Percentiles rank a stretch among this genome's conserved stretches.
phyloP scores from a whole-genome alignment of 2,329 filamentous ascomycete genomes.

The Rutstroemia sp. region DNA sequence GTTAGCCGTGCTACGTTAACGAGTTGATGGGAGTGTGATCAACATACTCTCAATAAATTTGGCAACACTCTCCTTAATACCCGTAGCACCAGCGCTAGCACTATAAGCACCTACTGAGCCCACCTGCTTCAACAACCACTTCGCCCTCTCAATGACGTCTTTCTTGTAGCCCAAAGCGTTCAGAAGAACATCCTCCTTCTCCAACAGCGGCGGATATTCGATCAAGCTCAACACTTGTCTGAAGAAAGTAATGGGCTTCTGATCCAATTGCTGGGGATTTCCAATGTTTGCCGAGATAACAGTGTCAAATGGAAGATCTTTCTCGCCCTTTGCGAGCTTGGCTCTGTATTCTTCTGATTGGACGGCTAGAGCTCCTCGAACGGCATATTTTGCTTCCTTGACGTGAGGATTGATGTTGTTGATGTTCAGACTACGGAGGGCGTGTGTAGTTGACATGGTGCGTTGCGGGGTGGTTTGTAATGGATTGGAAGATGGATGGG shows the following conservation, averaged over 20 bases:
- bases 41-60: slow-evolving; percentile 79
- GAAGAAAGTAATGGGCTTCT: slow-evolving; percentile 99
- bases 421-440: slow-evolving; percentile 53
- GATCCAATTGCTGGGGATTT: slow-evolving; percentile 97
- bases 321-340: slow-evolving; percentile 51
- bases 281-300: slow-evolving; percentile 98
- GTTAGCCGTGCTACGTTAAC: slow-evolving; percentile 7
- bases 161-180: slow-evolving; percentile 75
- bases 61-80: slow-evolving; percentile 82
- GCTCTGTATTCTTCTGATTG: slow-evolving; percentile 87
- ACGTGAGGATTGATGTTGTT: slow-evolving; percentile 92
- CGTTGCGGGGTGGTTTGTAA: slow-evolving; percentile 7
- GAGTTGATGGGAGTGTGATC: neutral
- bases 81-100: slow-evolving; percentile 80
- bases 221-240: slow-evolving; percentile 88
- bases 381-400: slow-evolving; percentile 85
- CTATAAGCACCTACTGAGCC: slow-evolving; percentile 96
- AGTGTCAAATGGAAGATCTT: slow-evolving; percentile 69
- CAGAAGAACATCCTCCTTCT: slow-evolving; percentile 74
- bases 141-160: slow-evolving; percentile 81
- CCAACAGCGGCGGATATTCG: slow-evolving; percentile 79
- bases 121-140: slow-evolving; percentile 71
- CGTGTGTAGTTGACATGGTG: slow-evolving; percentile 31
- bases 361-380: slow-evolving; percentile 90
- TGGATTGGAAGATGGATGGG: neutral